Conservation (phyloP, 1,284 basidiomycete genomes). For the Heterobasidion occidentale region DNA sequence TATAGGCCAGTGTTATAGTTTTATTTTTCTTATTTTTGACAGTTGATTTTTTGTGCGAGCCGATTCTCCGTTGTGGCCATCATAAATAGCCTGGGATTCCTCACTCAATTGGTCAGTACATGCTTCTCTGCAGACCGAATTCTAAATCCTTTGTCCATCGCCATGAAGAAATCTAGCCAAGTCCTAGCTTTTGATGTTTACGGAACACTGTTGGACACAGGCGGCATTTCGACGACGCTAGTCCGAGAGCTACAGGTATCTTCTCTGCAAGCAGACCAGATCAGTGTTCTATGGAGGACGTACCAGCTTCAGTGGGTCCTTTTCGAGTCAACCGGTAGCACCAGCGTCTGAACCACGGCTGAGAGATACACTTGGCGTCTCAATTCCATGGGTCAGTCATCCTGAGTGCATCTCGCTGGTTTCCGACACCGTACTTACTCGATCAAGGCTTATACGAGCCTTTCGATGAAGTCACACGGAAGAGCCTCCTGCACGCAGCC, state of each 20-base stretch:
- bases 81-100: too few relatives aligned
- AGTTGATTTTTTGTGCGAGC: too few relatives aligned
- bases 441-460: constrained; percentile 19
- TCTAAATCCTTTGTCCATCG: too few relatives aligned
- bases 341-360: neutral
- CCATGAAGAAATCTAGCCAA: too few relatives aligned
- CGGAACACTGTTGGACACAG: constrained; percentile 25
- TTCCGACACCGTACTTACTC: neutral
- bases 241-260: constrained; percentile 6
- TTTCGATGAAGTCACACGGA: constrained; percentile 22
- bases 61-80: too few relatives aligned
- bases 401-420: neutral
- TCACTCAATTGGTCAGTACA: too few relatives aligned
- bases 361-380: constrained; percentile 25
- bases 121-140: too few relatives aligned
- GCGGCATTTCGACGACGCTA: constrained; percentile 14
- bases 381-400: constrained; percentile 22
- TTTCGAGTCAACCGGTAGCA: neutral
- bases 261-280: constrained; percentile 12
- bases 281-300: constrained; percentile 18
- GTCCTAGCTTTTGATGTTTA: constrained; percentile 24
- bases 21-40: too few relatives aligned
- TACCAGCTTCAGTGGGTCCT: constrained; percentile 25
- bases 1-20: too few relatives aligned
- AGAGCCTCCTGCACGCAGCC: constrained; percentile 20